Evolutionary conservation across 176 grass and related monocot genomes (phyloP).

Genomic region (Phragmites australis): DNA sequence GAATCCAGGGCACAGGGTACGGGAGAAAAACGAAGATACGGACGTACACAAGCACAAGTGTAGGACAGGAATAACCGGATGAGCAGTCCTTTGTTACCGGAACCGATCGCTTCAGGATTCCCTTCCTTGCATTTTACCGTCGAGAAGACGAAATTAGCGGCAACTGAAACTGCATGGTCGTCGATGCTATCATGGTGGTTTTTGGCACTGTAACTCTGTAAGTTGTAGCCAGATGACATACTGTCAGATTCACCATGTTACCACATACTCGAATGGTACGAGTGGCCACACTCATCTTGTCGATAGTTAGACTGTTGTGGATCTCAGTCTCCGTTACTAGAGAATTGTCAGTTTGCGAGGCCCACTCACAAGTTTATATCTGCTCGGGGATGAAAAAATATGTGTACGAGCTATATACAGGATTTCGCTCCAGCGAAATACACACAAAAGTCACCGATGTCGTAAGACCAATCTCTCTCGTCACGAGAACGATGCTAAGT

Average conservation of each 20-base stretch:
- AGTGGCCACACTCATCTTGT: too few species aligned
- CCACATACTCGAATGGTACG: too few species aligned
- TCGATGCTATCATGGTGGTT: neutral
- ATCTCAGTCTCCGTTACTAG: too few species aligned
- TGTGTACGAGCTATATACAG: neutral
- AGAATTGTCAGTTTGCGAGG: too few species aligned
- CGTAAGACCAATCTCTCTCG: too few species aligned
- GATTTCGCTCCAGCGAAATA: too few species aligned
- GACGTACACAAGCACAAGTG: neutral
- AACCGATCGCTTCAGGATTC: neutral
- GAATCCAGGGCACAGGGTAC: neutral
- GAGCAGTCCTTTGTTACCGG: neutral
- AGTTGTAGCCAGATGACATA: neutral
- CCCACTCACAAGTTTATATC: too few species aligned
- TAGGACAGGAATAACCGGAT: neutral
- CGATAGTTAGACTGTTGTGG: too few species aligned
- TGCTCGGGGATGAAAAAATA: neutral
- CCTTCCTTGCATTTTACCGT: neutral
- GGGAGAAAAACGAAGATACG: neutral
- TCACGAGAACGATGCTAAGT: constrained; percentile 22
- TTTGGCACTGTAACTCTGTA: neutral
- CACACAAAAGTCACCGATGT: too few species aligned
- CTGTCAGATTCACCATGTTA: neutral
- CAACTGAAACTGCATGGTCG: neutral
- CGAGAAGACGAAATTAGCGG: too few species aligned